Conservation (phyloP, 768 basidiomycete genomes). For the Vararia minispora region DNA sequence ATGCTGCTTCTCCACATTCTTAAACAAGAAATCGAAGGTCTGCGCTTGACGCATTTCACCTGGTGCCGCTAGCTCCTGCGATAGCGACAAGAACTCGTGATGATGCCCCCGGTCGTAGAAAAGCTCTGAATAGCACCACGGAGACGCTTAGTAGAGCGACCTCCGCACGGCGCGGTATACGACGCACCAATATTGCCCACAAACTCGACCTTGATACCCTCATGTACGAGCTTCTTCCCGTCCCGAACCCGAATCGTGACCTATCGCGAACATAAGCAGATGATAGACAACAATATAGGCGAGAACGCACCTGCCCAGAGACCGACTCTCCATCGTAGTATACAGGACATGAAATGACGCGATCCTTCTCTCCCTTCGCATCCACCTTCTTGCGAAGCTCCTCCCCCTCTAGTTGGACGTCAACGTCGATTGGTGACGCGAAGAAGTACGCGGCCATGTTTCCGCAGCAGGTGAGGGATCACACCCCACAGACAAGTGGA, state of each 20-base stretch:
- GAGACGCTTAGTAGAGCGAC: no score
- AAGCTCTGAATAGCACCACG: constrained; percentile 43
- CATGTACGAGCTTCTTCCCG: constrained; percentile 90
- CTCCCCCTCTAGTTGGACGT: constrained; percentile 80
- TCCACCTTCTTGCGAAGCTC: constrained; percentile 85
- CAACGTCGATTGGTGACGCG: constrained; percentile 81
- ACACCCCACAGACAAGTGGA: no score
- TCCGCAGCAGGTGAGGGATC: no score
- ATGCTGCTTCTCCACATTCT: constrained; percentile 99
- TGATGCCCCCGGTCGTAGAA: constrained; percentile 98
- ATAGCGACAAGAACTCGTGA: constrained; percentile 92
- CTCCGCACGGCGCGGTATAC: neutral
- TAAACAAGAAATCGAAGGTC: constrained; percentile 94
- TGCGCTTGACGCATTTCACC: constrained; percentile 96
- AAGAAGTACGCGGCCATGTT: constrained; percentile 88
- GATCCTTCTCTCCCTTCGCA: constrained; percentile 83
- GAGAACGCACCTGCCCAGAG: constrained; percentile 57
- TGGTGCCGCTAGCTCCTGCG: constrained; percentile 91
- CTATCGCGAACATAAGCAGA: constrained; percentile 25
- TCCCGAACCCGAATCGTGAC: constrained; percentile 83
- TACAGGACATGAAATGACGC: constrained; percentile 74
- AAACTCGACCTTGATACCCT: constrained; percentile 97
- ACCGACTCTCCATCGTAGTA: constrained; percentile 97
- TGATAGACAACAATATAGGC: neutral
- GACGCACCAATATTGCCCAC: constrained; percentile 85